Base-by-base conservation (phyloP, 202 grass and related monocot genomes). In the Tripidium arundinaceum region DNA sequence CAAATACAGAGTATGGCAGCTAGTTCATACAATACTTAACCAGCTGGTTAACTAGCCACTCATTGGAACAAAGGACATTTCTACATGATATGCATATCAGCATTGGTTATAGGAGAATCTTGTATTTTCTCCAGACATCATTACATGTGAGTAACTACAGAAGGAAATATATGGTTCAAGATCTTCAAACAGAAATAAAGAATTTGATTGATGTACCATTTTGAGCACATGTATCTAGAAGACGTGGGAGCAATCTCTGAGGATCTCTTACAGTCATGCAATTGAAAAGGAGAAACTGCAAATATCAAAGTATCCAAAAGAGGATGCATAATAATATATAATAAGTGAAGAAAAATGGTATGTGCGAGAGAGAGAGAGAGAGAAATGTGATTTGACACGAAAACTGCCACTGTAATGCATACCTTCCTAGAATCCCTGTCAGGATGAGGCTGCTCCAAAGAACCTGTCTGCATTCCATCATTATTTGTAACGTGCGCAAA, bases 221-320 rank as follows among this genome's bases (percentile, higher is more conserved):
- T 75, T 91, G 81, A 63, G 73, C 55, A 80, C 95, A 93, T 84
- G 90, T 93, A 82, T 87, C 86, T 45, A 89, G 41, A 63, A 98
- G 86, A 57, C 74, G n/a, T 85, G 95, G 88, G 84, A 98, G 95
- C 82, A 98, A 83, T 49, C 86, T 78, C 57, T 95, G 79, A 86
- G 95, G 95, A 86, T 98, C 92, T 89, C 95, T 91, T 81, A 95
- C 92, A 70, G 92, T 85, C 95, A 98, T 98, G 77, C 92, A 98
- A 90, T 98, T 98, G 86, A 98, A 98, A 69, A 98, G 66, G 50
- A 98, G 92, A 86, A 98, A 88, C 95, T 93, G 78, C 28, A 90
- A 70, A 54, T 74, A 29, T 55, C n/a, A 45, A 13, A 11, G 75
- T 74, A 37, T 41, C 58, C 62, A 74, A 62, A 84, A 76, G 3